phyloP scores from a whole-genome alignment of 2,329 filamentous ascomycete genomes.

The Pseudopyricularia cyperi region DNA sequence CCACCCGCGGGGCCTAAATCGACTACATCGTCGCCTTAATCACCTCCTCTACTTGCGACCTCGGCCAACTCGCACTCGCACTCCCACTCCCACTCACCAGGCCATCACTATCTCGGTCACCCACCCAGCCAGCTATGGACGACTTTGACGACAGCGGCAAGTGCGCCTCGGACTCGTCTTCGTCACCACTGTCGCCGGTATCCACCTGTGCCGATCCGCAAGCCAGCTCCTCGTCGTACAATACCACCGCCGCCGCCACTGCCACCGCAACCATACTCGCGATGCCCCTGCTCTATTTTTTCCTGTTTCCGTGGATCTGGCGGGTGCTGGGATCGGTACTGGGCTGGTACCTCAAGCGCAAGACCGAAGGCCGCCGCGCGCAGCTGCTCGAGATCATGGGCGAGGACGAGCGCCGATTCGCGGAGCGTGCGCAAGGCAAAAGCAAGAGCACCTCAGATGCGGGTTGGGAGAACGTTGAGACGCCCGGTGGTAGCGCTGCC shows the following conservation, averaged over 20 bases:
- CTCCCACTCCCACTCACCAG: background rate
- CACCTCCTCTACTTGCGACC: background rate
- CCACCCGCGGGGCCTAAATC: background rate
- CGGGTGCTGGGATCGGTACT: conserved; percentile 26
- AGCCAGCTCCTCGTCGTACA: background rate
- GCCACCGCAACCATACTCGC: conserved; percentile 5
- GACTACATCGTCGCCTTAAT: background rate
- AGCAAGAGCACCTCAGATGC: conserved; percentile 33
- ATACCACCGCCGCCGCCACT: background rate
- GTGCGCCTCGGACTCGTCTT: background rate
- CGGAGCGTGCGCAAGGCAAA: conserved; percentile 19
- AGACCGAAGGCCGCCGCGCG: conserved; percentile 48
- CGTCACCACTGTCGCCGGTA: background rate
- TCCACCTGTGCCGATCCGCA: background rate
- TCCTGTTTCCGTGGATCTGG: conserved; percentile 23
- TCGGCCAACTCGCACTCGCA: background rate
- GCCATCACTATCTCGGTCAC: background rate
- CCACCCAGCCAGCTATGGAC: background rate
- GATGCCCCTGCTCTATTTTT: conserved; percentile 17
- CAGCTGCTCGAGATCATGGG: conserved; percentile 40
- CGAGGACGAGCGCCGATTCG: conserved; percentile 27
- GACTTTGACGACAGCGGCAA: background rate
- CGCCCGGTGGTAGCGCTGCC: conserved; percentile 21
- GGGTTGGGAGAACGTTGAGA: conserved; percentile 59
- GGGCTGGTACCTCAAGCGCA: conserved; percentile 50